phyloP scores from a whole-genome alignment of 495 filamentous ascomycete genomes.

The Ascodesmis nigricans region DNA sequence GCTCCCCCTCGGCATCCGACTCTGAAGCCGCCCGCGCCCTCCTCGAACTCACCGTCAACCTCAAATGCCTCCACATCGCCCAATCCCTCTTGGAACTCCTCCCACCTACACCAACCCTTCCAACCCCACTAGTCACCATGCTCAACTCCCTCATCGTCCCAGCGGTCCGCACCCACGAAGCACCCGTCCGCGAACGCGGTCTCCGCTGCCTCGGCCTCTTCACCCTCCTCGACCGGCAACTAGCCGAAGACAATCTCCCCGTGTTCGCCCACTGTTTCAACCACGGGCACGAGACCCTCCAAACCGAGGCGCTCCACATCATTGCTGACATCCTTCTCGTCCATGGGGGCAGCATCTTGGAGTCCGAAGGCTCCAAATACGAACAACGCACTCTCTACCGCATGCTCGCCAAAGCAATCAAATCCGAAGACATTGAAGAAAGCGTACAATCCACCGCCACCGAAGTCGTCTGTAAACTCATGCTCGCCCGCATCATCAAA shows the following conservation, averaged over 20 bases:
- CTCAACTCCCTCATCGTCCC: constrained; percentile 91
- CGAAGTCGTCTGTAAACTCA: constrained; percentile 60
- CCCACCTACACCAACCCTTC: constrained; percentile 58
- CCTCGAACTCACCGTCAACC: constrained; percentile 80
- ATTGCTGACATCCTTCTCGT: constrained; percentile 82
- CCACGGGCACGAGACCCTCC: constrained; percentile 73
- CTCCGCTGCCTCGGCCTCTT: constrained; percentile 75
- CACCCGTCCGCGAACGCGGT: constrained; percentile 75
- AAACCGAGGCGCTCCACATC: constrained; percentile 74
- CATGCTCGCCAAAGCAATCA: constrained; percentile 39
- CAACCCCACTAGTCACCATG: constrained; percentile 75
- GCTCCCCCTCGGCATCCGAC: constrained; percentile 26
- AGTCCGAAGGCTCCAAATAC: constrained; percentile 21
- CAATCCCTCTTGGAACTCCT: constrained; percentile 94
- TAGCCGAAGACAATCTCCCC: constrained; percentile 79
- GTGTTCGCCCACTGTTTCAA: constrained; percentile 91
- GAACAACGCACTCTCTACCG: constrained; percentile 15
- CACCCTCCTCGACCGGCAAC: constrained; percentile 67
- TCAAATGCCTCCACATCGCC: constrained; percentile 94
- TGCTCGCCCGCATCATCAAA: constrained; percentile 48
- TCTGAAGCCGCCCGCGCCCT: constrained; percentile 61
- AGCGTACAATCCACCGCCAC: constrained; percentile 59
- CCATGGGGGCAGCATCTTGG: constrained; percentile 52
- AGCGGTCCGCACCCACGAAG: constrained; percentile 79
- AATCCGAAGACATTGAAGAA: constrained; percentile 39